A percentile compares a stretch with the other conserved stretches of the same genome.
Conservation (phyloP, 2,329 filamentous ascomycete species). For the Sarocladium kiliense region DNA sequence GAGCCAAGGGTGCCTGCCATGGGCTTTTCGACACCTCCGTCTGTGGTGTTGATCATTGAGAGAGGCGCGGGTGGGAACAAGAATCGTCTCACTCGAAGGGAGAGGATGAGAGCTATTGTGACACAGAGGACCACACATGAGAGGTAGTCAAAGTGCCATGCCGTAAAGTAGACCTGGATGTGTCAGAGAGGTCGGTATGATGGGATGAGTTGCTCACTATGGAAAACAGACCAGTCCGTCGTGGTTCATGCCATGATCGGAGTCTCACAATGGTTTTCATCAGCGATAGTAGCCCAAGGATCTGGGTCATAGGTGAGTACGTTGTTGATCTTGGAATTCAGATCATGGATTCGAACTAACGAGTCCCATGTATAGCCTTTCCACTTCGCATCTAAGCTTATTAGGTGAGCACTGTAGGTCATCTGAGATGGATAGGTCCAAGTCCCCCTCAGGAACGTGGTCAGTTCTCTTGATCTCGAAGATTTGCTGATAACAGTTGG, state of each 20-base stretch:
- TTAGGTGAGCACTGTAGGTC: constrained; percentile 78
- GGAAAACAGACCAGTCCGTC: constrained; percentile 44
- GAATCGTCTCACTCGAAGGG: constrained; percentile 50
- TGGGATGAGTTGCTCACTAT: constrained; percentile 39
- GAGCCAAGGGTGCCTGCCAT: constrained; percentile 67
- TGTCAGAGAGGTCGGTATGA: constrained; percentile 12
- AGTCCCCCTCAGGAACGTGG: neutral
- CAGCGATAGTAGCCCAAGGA: neutral
- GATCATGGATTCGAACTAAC: constrained; percentile 50
- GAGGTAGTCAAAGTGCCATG: constrained; percentile 65
- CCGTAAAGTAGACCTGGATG: constrained; percentile 41
- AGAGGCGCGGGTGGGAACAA: constrained; percentile 73
- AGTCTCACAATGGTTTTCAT: constrained; percentile 66
- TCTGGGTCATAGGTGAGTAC: constrained; percentile 17
- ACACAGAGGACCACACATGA: constrained; percentile 51
- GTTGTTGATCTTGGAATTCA: neutral
- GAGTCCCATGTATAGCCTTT: constrained; percentile 74
- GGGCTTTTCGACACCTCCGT: constrained; percentile 69
- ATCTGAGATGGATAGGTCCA: constrained; percentile 40
- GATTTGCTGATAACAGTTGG: constrained; percentile 3
- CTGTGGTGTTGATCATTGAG: constrained; percentile 60
- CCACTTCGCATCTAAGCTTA: constrained; percentile 70
- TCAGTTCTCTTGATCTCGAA: constrained; percentile 12
- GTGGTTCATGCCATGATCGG: constrained; percentile 69
- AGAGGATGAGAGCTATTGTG: constrained; percentile 58